Evolutionary conservation across 345 rosid genomes (phyloP).

Genomic region (Hibiscus syriacus): DNA sequence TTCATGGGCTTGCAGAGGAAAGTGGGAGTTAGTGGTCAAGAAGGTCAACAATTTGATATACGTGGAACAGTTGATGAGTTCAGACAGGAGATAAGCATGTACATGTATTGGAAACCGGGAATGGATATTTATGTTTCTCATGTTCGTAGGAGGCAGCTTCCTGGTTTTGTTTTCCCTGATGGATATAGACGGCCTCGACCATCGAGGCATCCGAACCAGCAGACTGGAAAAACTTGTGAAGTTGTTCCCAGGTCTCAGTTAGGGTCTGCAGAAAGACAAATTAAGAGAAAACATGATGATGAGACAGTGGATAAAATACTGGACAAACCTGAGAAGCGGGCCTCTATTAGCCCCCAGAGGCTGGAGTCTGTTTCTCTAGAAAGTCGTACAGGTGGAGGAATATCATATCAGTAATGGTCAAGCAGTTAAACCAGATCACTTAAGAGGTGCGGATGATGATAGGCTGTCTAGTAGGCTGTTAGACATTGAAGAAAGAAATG

Average conservation of each 20-base stretch:
- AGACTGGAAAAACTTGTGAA: slow-evolving; percentile 35
- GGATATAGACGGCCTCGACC: slow-evolving; percentile 43
- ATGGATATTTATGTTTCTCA: slow-evolving; percentile 64
- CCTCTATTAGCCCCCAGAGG: slow-evolving; percentile 42
- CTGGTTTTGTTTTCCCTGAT: slow-evolving; percentile 58
- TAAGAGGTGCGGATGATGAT: slow-evolving; percentile 16
- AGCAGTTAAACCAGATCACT: slow-evolving; percentile 19
- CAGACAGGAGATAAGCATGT: slow-evolving; percentile 47
- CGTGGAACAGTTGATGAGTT: slow-evolving; percentile 60
- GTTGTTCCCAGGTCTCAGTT: slow-evolving; percentile 24
- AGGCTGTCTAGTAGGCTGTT: neutral
- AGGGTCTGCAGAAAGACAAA: slow-evolving; percentile 37
- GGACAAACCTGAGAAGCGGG: slow-evolving; percentile 42
- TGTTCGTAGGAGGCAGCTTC: slow-evolving; percentile 63
- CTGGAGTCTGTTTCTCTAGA: slow-evolving; percentile 38
- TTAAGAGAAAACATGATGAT: slow-evolving; percentile 39
- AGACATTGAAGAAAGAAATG: slow-evolving; percentile 17
- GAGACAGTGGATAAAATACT: slow-evolving; percentile 32
- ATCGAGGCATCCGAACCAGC: slow-evolving; percentile 41
- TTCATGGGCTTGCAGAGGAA: slow-evolving; percentile 74
- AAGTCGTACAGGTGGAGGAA: slow-evolving; percentile 23
- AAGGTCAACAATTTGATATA: slow-evolving; percentile 70
- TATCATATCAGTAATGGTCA: slow-evolving; percentile 26
- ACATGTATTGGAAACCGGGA: slow-evolving; percentile 64
- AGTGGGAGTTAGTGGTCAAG: slow-evolving; percentile 52